Evolutionary conservation across 2,329 filamentous ascomycete genomes (phyloP).

Genomic region (Cladosporium sphaerospermum): DNA sequence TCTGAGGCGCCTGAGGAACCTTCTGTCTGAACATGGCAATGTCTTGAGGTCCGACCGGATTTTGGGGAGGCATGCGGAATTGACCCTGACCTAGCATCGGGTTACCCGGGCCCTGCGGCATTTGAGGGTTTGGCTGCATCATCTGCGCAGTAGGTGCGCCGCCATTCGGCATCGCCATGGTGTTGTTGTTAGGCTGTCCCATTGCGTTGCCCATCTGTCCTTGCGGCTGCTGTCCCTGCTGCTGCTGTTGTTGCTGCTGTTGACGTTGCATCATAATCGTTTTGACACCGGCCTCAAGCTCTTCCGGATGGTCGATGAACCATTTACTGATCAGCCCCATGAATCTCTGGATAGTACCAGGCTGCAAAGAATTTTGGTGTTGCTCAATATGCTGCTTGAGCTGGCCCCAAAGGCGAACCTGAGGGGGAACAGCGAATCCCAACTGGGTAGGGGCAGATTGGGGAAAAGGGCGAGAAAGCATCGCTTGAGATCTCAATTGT

Average conservation of each 20-base stretch:
- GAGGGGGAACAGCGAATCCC: constrained; percentile 36
- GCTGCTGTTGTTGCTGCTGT: constrained; percentile 6
- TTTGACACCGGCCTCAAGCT: constrained; percentile 18
- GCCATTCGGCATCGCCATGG: constrained; percentile 1
- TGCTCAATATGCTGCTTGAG: constrained; percentile 48
- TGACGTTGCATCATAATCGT: constrained; percentile 20
- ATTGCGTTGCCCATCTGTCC: constrained; percentile 9
- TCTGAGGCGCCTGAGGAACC: constrained; percentile 23
- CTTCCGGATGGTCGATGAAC: constrained; percentile 20
- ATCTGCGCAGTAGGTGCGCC: constrained; percentile 12
- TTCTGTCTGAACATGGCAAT: constrained; percentile 33
- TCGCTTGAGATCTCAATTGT: constrained; percentile 14
- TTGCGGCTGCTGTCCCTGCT: constrained; percentile 23
- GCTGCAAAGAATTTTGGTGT: constrained; percentile 40
- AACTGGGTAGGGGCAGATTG: constrained; percentile 14
- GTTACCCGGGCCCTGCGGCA: constrained; percentile 36
- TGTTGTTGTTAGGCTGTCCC: not conserved
- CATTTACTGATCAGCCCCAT: constrained; percentile 22
- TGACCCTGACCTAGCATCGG: constrained; percentile 15
- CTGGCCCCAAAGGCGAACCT: constrained; percentile 51
- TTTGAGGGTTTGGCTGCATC: constrained; percentile 10
- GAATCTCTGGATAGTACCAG: constrained; percentile 37
- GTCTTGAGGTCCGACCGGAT: constrained; percentile 35
- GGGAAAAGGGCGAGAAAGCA: constrained; percentile 20
- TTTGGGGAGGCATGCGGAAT: not conserved